These are phyloP conservation scores for Protea cynaroides DNA, from an alignment of 164 flowering plant species.

Conservation along the genomic window DNA sequence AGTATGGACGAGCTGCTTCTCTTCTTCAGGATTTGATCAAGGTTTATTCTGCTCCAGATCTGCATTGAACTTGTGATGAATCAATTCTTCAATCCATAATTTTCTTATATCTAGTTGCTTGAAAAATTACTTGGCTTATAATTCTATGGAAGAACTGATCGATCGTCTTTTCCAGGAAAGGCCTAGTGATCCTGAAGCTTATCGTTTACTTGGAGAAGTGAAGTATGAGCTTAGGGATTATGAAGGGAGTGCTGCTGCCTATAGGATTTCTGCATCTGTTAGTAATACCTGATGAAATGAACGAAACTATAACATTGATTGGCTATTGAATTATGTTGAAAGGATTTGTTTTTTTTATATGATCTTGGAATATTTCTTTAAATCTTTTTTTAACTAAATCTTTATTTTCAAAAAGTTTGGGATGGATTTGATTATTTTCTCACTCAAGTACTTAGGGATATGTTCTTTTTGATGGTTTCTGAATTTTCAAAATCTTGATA, in stretches of 20 bases:
- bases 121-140: not conserved
- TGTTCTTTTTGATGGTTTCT: not conserved
- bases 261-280: slow-evolving; percentile 56
- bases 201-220: slow-evolving; percentile 87
- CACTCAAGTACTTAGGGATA: not conserved
- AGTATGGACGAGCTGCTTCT: slow-evolving; percentile 56
- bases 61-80: not conserved
- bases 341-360: not conserved
- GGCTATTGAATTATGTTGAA: not conserved
- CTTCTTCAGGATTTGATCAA: slow-evolving; percentile 61
- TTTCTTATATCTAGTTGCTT: not conserved
- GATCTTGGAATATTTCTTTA: not conserved
- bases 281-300: slow-evolving; percentile 16
- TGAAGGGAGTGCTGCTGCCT: slow-evolving; percentile 78
- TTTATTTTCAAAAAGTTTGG: not conserved
- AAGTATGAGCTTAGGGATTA: slow-evolving; percentile 81
- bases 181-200: slow-evolving; percentile 66
- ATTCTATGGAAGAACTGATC: not conserved
- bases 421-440: slow-evolving; percentile 2
- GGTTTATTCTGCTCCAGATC: slow-evolving; percentile 31
- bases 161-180: slow-evolving; percentile 43
- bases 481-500: no score
- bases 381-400: not conserved
- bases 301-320: slow-evolving; percentile 1
- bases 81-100: not conserved